Evolutionary conservation across 179 eudicot genomes (phyloP).

Genomic region (Spergularia azorica): DNA sequence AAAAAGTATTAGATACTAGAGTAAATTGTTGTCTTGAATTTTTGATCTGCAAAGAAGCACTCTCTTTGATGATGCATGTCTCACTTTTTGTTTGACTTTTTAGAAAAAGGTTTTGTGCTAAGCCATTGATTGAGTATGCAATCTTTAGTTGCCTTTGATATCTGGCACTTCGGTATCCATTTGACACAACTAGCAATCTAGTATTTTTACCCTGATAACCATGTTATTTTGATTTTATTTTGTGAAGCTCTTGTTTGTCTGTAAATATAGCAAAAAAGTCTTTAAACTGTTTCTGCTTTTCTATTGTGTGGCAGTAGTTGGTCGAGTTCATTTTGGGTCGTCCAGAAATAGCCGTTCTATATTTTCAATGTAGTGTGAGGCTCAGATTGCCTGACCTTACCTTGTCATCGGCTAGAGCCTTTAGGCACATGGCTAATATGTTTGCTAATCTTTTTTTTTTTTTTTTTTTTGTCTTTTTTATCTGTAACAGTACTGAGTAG

Average conservation of each 20-base stretch:
- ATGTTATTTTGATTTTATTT: too few relatives aligned
- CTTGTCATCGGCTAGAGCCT: not conserved
- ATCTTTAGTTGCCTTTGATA: too few relatives aligned
- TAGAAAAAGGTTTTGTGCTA: not conserved
- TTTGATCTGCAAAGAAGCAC: not conserved
- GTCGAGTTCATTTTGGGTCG: too few relatives aligned
- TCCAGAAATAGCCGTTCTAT: too few relatives aligned
- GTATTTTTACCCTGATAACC: too few relatives aligned
- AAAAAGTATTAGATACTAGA: too few relatives aligned
- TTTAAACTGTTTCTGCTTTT: not conserved
- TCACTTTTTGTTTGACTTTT: not conserved
- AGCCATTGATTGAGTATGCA: too few relatives aligned
- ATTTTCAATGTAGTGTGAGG: too few relatives aligned
- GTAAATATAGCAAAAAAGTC: too few relatives aligned
- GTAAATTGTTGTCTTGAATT: not conserved
- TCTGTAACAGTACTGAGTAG: constrained; percentile 50
- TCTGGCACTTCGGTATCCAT: too few relatives aligned
- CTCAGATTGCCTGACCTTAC: not conserved
- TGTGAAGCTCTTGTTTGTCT: too few relatives aligned
- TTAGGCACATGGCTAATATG: not conserved
- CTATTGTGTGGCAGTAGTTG: not conserved
- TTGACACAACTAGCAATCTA: too few relatives aligned
- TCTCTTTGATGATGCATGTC: not conserved
- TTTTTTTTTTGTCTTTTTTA: constrained; percentile 18
- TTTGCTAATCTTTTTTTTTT: not conserved